Conservation (phyloP, 208 protist species). For the Zelonia costaricensis region DNA sequence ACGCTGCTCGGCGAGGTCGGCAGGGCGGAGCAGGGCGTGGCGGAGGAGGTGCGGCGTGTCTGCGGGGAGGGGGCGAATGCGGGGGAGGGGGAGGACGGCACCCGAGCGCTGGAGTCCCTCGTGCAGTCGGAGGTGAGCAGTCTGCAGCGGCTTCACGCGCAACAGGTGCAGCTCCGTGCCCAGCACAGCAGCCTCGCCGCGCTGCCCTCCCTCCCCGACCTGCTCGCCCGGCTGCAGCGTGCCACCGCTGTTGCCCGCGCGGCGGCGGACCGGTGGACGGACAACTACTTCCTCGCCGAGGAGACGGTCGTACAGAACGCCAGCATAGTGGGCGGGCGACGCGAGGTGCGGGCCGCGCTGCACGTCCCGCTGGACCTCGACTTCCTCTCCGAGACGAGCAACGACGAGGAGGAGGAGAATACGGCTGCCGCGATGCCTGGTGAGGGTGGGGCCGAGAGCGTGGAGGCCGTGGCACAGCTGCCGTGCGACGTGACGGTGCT, state of each 20-base stretch:
- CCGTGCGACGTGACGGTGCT: too few relatives aligned
- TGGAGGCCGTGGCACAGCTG: too few relatives aligned
- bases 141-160: background rate
- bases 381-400: constrained; percentile 37
- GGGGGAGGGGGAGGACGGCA: too few relatives aligned
- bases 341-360: constrained; percentile 45
- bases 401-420: constrained; percentile 11
- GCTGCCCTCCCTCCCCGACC: constrained; percentile 8
- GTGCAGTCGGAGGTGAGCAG: constrained; percentile 1
- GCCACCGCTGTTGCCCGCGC: constrained; percentile 37
- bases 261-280: constrained; percentile 82
- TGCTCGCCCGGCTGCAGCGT: constrained; percentile 27
- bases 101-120: too few relatives aligned
- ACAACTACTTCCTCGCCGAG: constrained; percentile 77
- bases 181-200: constrained; percentile 9
- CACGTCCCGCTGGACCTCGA: constrained; percentile 50
- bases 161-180: constrained; percentile 10
- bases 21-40: background rate
- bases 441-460: too few relatives aligned
- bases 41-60: too few relatives aligned
- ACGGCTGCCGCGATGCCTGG: too few relatives aligned
- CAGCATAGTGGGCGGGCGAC: constrained; percentile 19
- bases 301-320: constrained; percentile 41
- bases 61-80: too few relatives aligned
- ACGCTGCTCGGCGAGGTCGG: background rate